phyloP scores from a whole-genome alignment of 257 asterid genomes.

The Plantago ovata region DNA sequence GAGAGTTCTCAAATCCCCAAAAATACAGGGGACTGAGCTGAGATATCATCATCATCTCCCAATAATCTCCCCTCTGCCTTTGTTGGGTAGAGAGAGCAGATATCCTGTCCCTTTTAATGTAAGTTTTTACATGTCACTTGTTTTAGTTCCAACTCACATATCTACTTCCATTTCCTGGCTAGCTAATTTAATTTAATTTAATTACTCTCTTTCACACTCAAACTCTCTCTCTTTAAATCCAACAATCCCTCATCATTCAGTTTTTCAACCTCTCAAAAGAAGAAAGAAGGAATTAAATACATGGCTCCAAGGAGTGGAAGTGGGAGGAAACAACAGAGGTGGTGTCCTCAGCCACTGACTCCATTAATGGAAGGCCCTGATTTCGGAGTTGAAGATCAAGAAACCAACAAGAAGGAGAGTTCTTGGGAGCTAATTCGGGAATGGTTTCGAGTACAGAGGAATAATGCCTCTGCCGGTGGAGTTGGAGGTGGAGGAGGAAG shows the following conservation, averaged over 20 bases:
- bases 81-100: slow-evolving; percentile 32
- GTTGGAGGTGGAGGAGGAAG: too few species aligned
- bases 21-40: slow-evolving; percentile 2
- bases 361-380: slow-evolving; percentile 90
- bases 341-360: slow-evolving; percentile 69
- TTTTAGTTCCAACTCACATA: slow-evolving; percentile 25
- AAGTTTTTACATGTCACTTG: not conserved
- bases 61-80: slow-evolving; percentile 15
- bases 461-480: slow-evolving; percentile 11
- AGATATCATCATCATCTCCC: not conserved
- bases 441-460: slow-evolving; percentile 56
- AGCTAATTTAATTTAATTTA: too few species aligned
- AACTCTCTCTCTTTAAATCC: not conserved
- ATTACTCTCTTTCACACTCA: not conserved
- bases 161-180: slow-evolving; percentile 29
- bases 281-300: too few species aligned
- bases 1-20: slow-evolving; percentile 27
- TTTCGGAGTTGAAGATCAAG: slow-evolving; percentile 46
- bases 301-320: slow-evolving; percentile 36
- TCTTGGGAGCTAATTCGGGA: slow-evolving; percentile 77
- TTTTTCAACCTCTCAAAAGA: too few species aligned
- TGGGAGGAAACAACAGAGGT: slow-evolving; percentile 50
- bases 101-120: slow-evolving; percentile 44
- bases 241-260: not conserved
- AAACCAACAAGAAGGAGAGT: slow-evolving; percentile 46